Base-by-base conservation (phyloP, 768 basidiomycete species). In the Trametopsis cervina region DNA sequence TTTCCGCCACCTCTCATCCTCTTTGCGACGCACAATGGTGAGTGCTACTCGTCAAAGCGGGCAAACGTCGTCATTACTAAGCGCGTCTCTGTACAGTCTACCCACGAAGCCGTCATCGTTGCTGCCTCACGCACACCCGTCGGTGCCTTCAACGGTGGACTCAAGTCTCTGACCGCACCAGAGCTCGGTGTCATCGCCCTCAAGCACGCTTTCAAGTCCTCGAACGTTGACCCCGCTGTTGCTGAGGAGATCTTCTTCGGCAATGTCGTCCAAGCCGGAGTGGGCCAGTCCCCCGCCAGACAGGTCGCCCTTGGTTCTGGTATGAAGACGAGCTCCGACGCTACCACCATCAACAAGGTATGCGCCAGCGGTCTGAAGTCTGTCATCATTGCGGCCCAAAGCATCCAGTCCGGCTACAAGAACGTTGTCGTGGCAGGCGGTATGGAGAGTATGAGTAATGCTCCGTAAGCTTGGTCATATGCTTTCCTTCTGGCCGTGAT, bases 381-480 rank as follows among this genome's bases (percentile, higher is more conserved):
- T 23, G 80, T 98, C 69, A 96, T 92, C 67, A 75, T 98, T 53
- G 96, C 91, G 47, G 77, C 91, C 22, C 96, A 98, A 72, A 80
- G 77, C 59, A 91, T 99, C 60, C 77, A 83, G 64, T 75, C 83
- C 20, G 96, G 96, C 43, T 82, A 95, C 63, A 82, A 86, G 51
- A 80, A 69, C 35, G 78, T 96, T 42, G 86, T 96, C 57, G 90
- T 83, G 21, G 94, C 94, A 48, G 96, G 96, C 57, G 96, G 96
- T 52, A 96, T 92, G 91, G 96, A 99, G 73, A 93, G 89, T 72
- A 99, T 99, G 96, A 94, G 89, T 65, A 89, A 97, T 58, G 92
- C 93, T 42, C 96, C 96, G 93, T 97, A 63, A 61, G 95, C 81
- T 4, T 42, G 42, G n/a, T 36, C 33, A 5, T 46, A 13, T 37